Evolutionary conservation across 257 asterid genomes (phyloP).

Genomic region (Penstemon barbatus): DNA sequence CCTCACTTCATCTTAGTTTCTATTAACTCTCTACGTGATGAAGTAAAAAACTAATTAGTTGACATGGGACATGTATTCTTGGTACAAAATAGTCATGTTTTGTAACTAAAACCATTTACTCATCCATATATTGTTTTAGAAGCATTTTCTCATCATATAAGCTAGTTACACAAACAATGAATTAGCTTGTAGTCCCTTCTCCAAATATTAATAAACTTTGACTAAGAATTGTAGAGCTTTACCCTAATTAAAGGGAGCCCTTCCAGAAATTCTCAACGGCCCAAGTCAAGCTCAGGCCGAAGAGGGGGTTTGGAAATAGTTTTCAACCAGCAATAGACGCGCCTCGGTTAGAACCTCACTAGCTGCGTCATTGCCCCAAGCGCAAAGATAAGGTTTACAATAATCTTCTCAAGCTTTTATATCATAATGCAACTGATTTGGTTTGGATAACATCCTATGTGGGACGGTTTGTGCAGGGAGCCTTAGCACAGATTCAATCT

Average conservation of each 20-base stretch:
- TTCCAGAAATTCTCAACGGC: conserved; percentile 15
- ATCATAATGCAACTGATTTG: neutral
- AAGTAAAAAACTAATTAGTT: no score
- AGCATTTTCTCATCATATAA: no score
- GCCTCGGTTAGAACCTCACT: conserved; percentile 15
- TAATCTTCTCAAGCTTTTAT: neutral
- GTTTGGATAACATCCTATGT: neutral
- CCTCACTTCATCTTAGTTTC: no score
- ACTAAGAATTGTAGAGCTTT: neutral
- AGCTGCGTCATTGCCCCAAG: conserved; percentile 19
- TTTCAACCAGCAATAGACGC: conserved; percentile 17
- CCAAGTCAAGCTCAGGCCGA: neutral
- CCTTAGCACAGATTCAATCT: no score
- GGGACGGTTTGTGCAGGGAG: neutral
- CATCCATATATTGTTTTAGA: no score
- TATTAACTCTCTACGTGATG: no score
- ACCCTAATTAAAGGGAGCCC: conserved; percentile 2
- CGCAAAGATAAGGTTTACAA: neutral
- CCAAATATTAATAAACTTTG: no score
- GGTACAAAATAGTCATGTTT: no score
- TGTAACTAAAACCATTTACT: no score
- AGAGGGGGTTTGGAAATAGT: conserved; percentile 17
- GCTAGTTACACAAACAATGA: no score
- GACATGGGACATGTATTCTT: no score
- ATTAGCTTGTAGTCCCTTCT: no score